A percentile compares a stretch with the other conserved stretches of the same genome.
These are phyloP conservation scores for Globisporangium perplexum DNA, from an alignment of 352 stramenopile species.

Conservation along the genomic window DNA sequence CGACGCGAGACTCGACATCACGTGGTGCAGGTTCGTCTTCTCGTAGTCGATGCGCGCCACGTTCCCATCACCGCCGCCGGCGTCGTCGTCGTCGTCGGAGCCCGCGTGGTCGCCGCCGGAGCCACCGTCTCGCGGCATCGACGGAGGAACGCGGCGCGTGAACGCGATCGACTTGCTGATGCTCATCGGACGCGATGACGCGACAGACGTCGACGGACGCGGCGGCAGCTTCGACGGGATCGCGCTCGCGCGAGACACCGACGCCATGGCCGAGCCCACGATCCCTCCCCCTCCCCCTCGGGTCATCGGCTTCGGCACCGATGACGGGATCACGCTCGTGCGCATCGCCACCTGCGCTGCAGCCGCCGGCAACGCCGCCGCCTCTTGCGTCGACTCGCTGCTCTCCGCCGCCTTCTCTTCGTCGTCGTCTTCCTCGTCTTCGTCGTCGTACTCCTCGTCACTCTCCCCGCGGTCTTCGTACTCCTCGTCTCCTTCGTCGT, in stretches of 20 bases:
- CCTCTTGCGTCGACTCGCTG: not conserved
- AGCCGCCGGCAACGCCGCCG: slow-evolving; percentile 5
- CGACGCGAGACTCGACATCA: slow-evolving; percentile 80
- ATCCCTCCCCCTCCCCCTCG: slow-evolving; percentile 4
- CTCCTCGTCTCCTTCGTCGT: slow-evolving; percentile 11
- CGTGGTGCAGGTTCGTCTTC: slow-evolving; percentile 68
- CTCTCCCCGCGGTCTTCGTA: slow-evolving; percentile 19
- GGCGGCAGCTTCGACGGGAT: slow-evolving; percentile 30
- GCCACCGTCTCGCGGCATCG: slow-evolving; percentile 3
- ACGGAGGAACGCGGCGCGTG: slow-evolving; percentile 27
- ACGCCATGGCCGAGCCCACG: slow-evolving; percentile 1
- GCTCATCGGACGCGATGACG: slow-evolving; percentile 53
- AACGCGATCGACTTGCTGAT: slow-evolving; percentile 81
- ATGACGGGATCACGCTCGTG: slow-evolving; percentile 9
- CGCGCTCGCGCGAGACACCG: slow-evolving; percentile 5
- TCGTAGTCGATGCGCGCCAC: slow-evolving; percentile 59
- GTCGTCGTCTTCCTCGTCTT: slow-evolving; percentile 15
- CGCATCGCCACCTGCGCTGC: slow-evolving; percentile 12
- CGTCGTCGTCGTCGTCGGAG: too few relatives aligned
- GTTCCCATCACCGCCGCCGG: slow-evolving; percentile 11
- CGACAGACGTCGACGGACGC: slow-evolving; percentile 47
- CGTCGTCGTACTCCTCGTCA: slow-evolving; percentile 22
- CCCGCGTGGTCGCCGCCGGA: too few relatives aligned
- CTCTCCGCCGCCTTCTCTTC: slow-evolving; percentile 6
- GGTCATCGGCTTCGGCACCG: slow-evolving; percentile 4